Base-by-base conservation (phyloP, 140 eudicot species). In the Erigeron philadelphicus region DNA sequence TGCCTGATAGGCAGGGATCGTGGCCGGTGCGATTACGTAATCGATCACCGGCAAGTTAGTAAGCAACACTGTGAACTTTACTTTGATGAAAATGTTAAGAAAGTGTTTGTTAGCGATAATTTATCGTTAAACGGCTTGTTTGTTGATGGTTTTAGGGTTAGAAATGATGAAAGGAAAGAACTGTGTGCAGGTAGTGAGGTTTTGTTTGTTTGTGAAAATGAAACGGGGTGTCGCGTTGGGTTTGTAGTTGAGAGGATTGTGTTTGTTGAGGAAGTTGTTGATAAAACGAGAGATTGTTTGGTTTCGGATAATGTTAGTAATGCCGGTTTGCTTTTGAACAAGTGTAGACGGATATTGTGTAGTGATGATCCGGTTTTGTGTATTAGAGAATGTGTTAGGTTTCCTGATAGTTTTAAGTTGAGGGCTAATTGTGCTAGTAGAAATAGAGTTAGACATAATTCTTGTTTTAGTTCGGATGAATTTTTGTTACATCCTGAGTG, bases 71-170 rank as follows among this genome's bases (percentile, higher is more conserved):
- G 81, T 64, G 95, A 77, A 16, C 44, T 88, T 54, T 13, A 64
- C 49, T 86, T 83, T 56, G 90, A 88, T 82, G 68, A 78, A 0
- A 63, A 15, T 15, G 60, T 7, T 53, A 80, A 70, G 43, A 90
- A 82, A 53, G 45, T 90, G 12, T 84, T 55, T 43, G 65, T 88
- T 43, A 77, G 19, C 10, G 95, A 90, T 82, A 90, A 95, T 60
- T 43, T 76, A 78, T 85, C 96, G 9, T 57, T 80, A 61, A 90
- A 90, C 58, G 97, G 97, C 10, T 83, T 84, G 62, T 90, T 61
- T 76, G 90, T 90, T 54, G 86, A 90, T 61, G 95, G 97, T 73
- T 83, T 76, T 74, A 80, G 81, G 31, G 72, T 90, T 60, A 72
- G 71, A 16, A 46, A 73, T 47, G 89, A 86, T 12, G 88, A 76